Percentiles rank a stretch among this genome's conserved stretches.
phyloP scores from a whole-genome alignment of 495 filamentous ascomycete genomes.

The Oidiodendron maius region DNA sequence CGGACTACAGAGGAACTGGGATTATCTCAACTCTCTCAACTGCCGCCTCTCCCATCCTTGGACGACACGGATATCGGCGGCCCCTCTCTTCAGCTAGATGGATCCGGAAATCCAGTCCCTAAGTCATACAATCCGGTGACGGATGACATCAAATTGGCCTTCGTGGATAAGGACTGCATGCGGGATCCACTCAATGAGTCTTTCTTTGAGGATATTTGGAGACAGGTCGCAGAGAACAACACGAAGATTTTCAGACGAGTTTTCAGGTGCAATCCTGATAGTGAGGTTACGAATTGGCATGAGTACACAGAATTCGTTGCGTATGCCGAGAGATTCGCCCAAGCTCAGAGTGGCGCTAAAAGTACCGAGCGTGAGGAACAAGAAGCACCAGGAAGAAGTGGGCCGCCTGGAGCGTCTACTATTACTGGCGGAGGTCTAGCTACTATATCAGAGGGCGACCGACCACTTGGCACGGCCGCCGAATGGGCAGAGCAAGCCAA shows the following conservation, averaged over 20 bases:
- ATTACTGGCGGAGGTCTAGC: slow-evolving; percentile 21
- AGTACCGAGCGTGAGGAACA: slow-evolving; percentile 41
- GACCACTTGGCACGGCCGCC: slow-evolving; percentile 27
- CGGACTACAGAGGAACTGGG: slow-evolving; percentile 50
- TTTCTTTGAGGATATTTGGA: slow-evolving; percentile 88
- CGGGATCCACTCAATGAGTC: slow-evolving; percentile 73
- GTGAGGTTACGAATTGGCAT: slow-evolving; percentile 86
- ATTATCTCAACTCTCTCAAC: slow-evolving; percentile 53
- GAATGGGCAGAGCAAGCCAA: slow-evolving; percentile 31
- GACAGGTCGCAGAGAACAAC: slow-evolving; percentile 85
- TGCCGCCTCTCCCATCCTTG: slow-evolving; percentile 56
- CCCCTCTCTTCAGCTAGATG: slow-evolving; percentile 34
- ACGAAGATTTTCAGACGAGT: slow-evolving; percentile 88
- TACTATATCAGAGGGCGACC: slow-evolving; percentile 27
- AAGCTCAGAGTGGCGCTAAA: slow-evolving; percentile 47
- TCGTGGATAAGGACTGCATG: slow-evolving; percentile 52
- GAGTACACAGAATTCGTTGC: slow-evolving; percentile 85
- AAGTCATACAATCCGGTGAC: slow-evolving; percentile 51
- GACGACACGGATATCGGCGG: slow-evolving; percentile 82
- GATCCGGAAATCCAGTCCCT: slow-evolving; percentile 6
- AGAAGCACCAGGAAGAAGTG: slow-evolving; percentile 33
- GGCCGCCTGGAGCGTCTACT: slow-evolving; percentile 37
- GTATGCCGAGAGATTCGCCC: slow-evolving; percentile 74
- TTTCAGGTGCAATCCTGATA: slow-evolving; percentile 96
- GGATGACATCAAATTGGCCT: slow-evolving; percentile 57